Evolutionary conservation across 2,329 filamentous ascomycete genomes (phyloP), one percentile per base, ranked within the genome.

Genomic region (Curvularia sp.): DNA sequence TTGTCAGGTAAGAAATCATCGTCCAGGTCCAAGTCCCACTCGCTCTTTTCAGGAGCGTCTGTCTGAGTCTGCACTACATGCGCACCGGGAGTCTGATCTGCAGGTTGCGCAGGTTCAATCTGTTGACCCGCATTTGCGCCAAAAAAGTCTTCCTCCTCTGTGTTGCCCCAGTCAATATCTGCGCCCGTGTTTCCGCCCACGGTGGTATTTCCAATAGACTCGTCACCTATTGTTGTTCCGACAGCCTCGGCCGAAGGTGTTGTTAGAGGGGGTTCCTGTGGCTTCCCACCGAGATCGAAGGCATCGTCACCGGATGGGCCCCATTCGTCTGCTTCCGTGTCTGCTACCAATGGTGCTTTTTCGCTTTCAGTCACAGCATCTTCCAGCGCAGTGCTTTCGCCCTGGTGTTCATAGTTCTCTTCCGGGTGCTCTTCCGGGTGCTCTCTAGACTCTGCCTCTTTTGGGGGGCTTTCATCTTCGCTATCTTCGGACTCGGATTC

Each of bases 11-110:
- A 75, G 12, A 91, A 81, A 60, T 92, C 87, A 63, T 93, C 89
- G 49, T 92, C 91, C 47, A 91, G 89, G 63, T 92, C 86, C 91
- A 94, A 97, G 66, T 92, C 88, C 18, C 90, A 90, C 46, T 90
- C 89, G 41, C 95, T 76, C 70, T 94, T 90, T 42, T 88, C 85
- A 1, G 65, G 57, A 20, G 63, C 51, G 18, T 66, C 57, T 10
- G 65, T 24, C n/a, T 62, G 62, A 6, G 66, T 13, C 7, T 58
- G 49, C 15, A 65, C 56, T 3, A 68, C 60, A 49, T 70, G 65
- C 15, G 69, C 68, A 33, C 65, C 67, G 30, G 67, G 55, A n/a
- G 52, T 62, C 24, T 65, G 54, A n/a, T 61, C 56, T 42, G 60
- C 43, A n/a, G 65, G 39, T 18, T 66, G 62, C 35, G 65, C 62